Conservation (phyloP, 2,329 filamentous ascomycete species). For the Fusarium camptoceras region DNA sequence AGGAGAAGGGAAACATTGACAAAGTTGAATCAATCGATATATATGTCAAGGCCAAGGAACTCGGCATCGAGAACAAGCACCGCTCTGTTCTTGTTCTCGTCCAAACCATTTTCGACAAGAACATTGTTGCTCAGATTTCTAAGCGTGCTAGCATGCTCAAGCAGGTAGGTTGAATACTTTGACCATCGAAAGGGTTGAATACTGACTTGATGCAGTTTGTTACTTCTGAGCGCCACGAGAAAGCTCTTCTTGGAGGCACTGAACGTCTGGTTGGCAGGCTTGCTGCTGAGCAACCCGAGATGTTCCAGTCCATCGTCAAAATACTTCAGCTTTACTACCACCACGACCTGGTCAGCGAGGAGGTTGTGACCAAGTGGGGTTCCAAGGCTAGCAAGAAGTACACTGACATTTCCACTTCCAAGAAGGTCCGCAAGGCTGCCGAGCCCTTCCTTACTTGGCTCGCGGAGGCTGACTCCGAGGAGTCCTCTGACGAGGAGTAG, state of each 20-base stretch:
- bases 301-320: conserved; percentile 81
- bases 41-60: conserved; percentile 95
- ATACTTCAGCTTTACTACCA: conserved; percentile 93
- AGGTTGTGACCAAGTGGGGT: conserved; percentile 90
- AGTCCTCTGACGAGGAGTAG: conserved; percentile 69
- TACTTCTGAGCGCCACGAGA: conserved; percentile 92
- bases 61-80: conserved; percentile 95
- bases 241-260: conserved; percentile 92
- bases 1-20: conserved; percentile 77
- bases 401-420: conserved; percentile 86
- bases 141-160: conserved; percentile 88
- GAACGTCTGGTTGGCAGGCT: conserved; percentile 85
- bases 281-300: conserved; percentile 81
- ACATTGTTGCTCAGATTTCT: conserved; percentile 87
- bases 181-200: neutral
- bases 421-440: conserved; percentile 94
- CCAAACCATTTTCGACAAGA: conserved; percentile 92
- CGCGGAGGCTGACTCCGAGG: conserved; percentile 81
- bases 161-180: conserved; percentile 67
- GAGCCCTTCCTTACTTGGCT: conserved; percentile 97
- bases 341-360: conserved; percentile 88
- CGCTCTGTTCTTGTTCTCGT: conserved; percentile 91
- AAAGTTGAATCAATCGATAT: conserved; percentile 90
- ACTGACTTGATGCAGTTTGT: conserved; percentile 69
- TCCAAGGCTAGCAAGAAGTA: conserved; percentile 98